A percentile compares a stretch with the other conserved stretches of the same genome.
Conservation (phyloP, 2,329 filamentous ascomycete species). For the Nothophaeocryptopus gaeumannii region DNA sequence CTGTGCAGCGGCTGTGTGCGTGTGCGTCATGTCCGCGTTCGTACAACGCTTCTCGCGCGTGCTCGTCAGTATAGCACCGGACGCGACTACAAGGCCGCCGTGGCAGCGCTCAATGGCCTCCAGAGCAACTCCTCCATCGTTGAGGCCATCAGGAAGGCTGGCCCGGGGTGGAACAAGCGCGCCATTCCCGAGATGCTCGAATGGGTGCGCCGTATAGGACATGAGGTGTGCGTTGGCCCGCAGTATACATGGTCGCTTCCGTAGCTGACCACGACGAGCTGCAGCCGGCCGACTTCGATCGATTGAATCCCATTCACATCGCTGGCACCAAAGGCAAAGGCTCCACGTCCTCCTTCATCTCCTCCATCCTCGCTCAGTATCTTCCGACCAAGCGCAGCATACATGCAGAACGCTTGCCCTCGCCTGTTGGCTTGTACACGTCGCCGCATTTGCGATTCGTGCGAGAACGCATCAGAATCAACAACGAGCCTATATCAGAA, state of each 20-base stretch:
- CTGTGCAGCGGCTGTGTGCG: too few relatives aligned
- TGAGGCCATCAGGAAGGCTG: constrained; percentile 72
- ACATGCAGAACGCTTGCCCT: constrained; percentile 28
- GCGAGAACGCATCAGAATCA: constrained; percentile 78
- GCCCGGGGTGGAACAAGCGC: constrained; percentile 67
- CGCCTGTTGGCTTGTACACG: constrained; percentile 70
- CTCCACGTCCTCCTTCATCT: constrained; percentile 79
- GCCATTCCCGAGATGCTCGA: constrained; percentile 79
- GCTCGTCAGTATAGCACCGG: constrained; percentile 11
- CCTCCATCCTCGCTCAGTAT: constrained; percentile 71
- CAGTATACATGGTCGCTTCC: too few relatives aligned
- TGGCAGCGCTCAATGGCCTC: constrained; percentile 70
- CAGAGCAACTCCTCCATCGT: constrained; percentile 77
- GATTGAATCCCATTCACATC: constrained; percentile 70
- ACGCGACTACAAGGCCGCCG: constrained; percentile 54
- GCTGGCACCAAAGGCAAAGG: constrained; percentile 95
- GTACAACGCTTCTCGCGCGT: neutral
- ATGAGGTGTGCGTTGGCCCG: constrained; percentile 56
- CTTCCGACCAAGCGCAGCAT: constrained; percentile 39
- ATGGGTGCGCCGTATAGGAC: constrained; percentile 73
- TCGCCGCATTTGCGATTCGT: constrained; percentile 82
- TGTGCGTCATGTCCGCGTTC: constrained; percentile 1
- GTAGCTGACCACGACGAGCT: constrained; percentile 8
- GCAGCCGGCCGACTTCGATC: constrained; percentile 62
- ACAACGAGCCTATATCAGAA: constrained; percentile 67